Conservation (phyloP, 371 early-diverging fungal genomes). For the Lichtheimia ornata region DNA sequence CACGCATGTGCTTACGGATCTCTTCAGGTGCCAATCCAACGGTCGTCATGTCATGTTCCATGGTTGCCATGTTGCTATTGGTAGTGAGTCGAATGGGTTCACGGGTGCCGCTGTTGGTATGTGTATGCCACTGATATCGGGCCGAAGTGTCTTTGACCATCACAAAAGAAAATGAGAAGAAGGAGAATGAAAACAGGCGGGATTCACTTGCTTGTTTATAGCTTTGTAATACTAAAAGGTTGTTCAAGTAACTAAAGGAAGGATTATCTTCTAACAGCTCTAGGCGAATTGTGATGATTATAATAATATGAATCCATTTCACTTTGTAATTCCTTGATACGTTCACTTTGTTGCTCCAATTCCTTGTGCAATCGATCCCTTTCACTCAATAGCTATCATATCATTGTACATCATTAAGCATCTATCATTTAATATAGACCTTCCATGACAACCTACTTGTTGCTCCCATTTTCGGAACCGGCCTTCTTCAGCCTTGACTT, state of each 20-base stretch:
- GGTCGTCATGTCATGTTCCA: too few relatives aligned
- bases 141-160: background rate
- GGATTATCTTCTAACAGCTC: too few relatives aligned
- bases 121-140: too few relatives aligned
- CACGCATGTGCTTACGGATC: slow-evolving; percentile 2
- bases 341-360: slow-evolving; percentile 88
- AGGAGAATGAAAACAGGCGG: background rate
- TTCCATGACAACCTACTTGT: slow-evolving; percentile 57
- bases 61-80: too few relatives aligned
- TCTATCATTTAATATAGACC: background rate
- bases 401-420: background rate
- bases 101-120: too few relatives aligned
- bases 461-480: slow-evolving; percentile 97
- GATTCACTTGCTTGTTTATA: too few relatives aligned
- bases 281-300: slow-evolving; percentile 37
- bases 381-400: slow-evolving; percentile 83
- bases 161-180: background rate
- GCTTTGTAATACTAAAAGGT: background rate
- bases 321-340: slow-evolving; percentile 85
- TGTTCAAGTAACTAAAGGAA: too few relatives aligned
- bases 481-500: slow-evolving; percentile 91
- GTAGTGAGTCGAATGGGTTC: too few relatives aligned
- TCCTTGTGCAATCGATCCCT: slow-evolving; percentile 96
- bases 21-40: background rate
- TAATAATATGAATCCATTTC: slow-evolving; percentile 59